Percentiles rank a stretch among this genome's conserved stretches.
These are phyloP conservation scores for Mycena latifolia DNA, from an alignment of 768 basidiomycete genomes.

Conservation along the genomic window DNA sequence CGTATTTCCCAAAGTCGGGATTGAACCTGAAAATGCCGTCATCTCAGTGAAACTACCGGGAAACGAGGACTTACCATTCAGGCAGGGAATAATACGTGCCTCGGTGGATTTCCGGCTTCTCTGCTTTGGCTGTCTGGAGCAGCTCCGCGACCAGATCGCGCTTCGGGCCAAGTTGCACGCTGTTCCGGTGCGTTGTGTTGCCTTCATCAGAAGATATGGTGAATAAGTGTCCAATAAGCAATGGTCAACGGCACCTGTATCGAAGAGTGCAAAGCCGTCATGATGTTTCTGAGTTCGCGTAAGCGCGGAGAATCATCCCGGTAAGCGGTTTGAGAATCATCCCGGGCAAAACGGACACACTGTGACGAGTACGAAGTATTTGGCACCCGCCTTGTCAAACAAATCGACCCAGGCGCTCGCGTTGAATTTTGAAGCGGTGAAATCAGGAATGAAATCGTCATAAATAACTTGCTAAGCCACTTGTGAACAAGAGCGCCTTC, in stretches of 20 bases:
- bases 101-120: conserved; percentile 64
- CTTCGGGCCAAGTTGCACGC: conserved; percentile 61
- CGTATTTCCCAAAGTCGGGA: conserved; percentile 65
- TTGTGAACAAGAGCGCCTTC: neutral
- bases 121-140: conserved; percentile 59
- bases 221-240: neutral
- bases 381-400: conserved; percentile 68
- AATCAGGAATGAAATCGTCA: conserved; percentile 70
- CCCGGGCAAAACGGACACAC: conserved; percentile 45
- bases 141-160: conserved; percentile 66
- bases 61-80: conserved; percentile 55
- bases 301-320: too few relatives aligned
- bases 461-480: conserved; percentile 57
- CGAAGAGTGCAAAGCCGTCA: conserved; percentile 70
- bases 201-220: conserved; percentile 28
- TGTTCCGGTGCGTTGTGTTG: conserved; percentile 64
- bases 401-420: conserved; percentile 67
- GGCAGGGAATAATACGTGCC: conserved; percentile 72
- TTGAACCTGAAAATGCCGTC: conserved; percentile 55
- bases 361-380: conserved; percentile 71
- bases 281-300: conserved; percentile 63
- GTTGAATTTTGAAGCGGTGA: conserved; percentile 65
- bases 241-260: conserved; percentile 47
- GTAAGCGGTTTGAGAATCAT: too few relatives aligned
- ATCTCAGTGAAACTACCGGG: neutral